These are phyloP conservation scores for Solanum bulbocastanum DNA, from an alignment of 257 asterid species.

Conservation along the genomic window DNA sequence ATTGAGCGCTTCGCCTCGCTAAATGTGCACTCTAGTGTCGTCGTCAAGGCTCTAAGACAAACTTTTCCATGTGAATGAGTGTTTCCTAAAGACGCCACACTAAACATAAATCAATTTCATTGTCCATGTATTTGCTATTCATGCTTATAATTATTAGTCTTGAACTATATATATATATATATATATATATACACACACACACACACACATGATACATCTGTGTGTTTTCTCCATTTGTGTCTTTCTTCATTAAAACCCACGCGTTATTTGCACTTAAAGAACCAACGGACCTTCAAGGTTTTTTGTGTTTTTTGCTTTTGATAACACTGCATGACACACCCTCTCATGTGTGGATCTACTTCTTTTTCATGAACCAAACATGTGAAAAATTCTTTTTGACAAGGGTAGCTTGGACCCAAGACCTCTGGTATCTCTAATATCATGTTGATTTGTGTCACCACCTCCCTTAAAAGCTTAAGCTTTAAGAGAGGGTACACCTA, in stretches of 20 bases:
- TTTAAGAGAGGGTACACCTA: neutral
- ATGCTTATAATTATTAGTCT: neutral
- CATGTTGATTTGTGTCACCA: neutral
- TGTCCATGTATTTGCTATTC: neutral
- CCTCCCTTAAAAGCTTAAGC: neutral
- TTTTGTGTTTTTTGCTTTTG: neutral
- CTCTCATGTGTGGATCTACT: neutral
- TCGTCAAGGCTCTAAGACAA: neutral
- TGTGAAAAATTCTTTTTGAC: neutral
- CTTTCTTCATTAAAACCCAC: neutral
- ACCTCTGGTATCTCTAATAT: neutral
- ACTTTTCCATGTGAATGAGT: neutral
- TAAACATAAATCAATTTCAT: neutral
- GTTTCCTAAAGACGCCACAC: neutral
- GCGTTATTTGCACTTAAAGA: neutral
- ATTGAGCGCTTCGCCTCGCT: neutral
- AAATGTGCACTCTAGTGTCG: neutral
- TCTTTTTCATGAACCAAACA: neutral
- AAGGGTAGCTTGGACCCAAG: neutral
- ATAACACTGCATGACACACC: neutral
- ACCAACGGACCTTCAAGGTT: neutral
- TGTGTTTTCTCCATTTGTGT: neutral
- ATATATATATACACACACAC: no score
- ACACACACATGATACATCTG: neutral
- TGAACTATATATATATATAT: neutral